phyloP scores from a whole-genome alignment of 805 yeast species.

The Nakazawaea ishiwadae region DNA sequence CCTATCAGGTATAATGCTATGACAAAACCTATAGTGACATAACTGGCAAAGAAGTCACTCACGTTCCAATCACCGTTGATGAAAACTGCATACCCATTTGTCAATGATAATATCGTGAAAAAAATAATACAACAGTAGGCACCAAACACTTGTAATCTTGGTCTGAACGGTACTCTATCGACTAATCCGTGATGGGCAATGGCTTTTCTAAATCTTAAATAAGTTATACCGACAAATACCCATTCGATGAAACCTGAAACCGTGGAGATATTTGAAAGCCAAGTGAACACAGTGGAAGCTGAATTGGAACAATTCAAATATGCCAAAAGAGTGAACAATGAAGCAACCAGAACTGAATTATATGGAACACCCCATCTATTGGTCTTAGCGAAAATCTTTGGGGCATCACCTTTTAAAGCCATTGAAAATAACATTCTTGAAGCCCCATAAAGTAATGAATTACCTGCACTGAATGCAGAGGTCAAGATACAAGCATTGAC shows the following conservation, averaged over 20 bases:
- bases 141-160: conserved; percentile 51
- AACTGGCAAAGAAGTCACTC: conserved; percentile 64
- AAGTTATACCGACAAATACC: conserved; percentile 50
- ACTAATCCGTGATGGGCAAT: conserved; percentile 42
- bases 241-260: conserved; percentile 67
- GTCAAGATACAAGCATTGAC: conserved; percentile 58
- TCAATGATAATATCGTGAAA: conserved; percentile 46
- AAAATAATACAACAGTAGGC: conserved; percentile 48
- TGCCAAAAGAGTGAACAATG: conserved; percentile 48
- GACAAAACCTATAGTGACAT: conserved; percentile 58
- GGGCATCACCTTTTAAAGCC: conserved; percentile 35
- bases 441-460: conserved; percentile 36
- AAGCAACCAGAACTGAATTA: conserved; percentile 47
- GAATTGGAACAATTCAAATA: conserved; percentile 60
- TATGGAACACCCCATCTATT: conserved; percentile 68
- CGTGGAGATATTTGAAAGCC: conserved; percentile 65
- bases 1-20: conserved; percentile 52
- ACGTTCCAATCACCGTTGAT: conserved; percentile 43
- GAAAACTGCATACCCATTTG: conserved; percentile 72
- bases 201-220: conserved; percentile 63
- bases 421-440: conserved; percentile 37
- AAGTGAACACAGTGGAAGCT: conserved; percentile 56
- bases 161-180: conserved; percentile 54
- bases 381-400: conserved; percentile 34
- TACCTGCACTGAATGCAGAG: conserved; percentile 52